Base-by-base conservation (phyloP, 768 basidiomycete genomes). In the Pleurotus tuoliensis region DNA sequence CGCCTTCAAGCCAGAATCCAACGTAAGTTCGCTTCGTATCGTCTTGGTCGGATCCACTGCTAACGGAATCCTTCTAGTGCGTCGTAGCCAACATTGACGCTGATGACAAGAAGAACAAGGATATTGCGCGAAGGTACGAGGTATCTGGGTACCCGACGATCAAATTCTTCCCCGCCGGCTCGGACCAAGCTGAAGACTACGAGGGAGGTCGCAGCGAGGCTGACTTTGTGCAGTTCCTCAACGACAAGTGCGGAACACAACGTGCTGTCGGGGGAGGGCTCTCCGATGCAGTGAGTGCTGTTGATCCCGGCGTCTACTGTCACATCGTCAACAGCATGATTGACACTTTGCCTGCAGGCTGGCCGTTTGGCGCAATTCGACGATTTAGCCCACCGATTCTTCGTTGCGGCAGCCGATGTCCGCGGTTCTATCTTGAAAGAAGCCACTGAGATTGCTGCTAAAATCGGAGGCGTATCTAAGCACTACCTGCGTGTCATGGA, bases 401-500 rank as follows among this genome's bases (percentile, higher is more conserved):
- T 90, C 70, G 71, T 72, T 11, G 82, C 89, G 22, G 68, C 77
- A 2, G 77, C 77, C 11, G 76, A 76, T 51, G 78, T 78, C 37
- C 83, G 90, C 39, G 70, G 80, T 39, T 69, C 77, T n/a, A 71
- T 97, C 56, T 78, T 84, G 61, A 72, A 84, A 62, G 83, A 92
- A 59, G 92, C 92, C 22, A 67, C 73, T 30, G 66, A 64, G 0
- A 68, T 91, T 5, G 81, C 83, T 4, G 67, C 74, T n/a, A 67
- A 67, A 15, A 73, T 80, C 40, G 82, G 83, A 25, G 74, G 67
- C 5, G 72, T 78, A 20, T 82, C 85, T 15, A 80, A 82, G 63
- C 89, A 94, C 70, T 99, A 99, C 71, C 62, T 94, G 57, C 86
- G 87, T 58, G 86, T 94, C 43, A 95, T 98, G 92, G 86, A 92